Conservation (phyloP, 2,329 filamentous ascomycete species). For the Botrytis hyacinthi region DNA sequence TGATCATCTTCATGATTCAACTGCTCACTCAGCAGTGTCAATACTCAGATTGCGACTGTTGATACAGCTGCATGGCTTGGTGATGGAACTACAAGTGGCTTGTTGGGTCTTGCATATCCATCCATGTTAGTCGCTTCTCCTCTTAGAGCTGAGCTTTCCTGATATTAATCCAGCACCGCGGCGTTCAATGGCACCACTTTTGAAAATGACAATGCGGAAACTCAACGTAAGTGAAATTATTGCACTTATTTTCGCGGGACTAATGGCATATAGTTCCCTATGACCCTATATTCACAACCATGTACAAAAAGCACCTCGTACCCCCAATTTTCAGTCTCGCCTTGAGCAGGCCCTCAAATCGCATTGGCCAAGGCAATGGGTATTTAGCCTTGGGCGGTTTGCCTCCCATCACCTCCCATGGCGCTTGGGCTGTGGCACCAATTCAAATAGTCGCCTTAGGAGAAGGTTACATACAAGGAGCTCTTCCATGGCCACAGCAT, state of each 20-base stretch:
- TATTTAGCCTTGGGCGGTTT: slow-evolving; percentile 51
- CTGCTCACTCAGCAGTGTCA: background rate
- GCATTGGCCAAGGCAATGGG: slow-evolving; percentile 39
- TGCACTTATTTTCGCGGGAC: background rate
- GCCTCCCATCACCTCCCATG: slow-evolving; percentile 41
- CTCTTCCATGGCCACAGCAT: slow-evolving; percentile 17
- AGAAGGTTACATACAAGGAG: slow-evolving; percentile 16
- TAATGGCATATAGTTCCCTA: slow-evolving; percentile 39
- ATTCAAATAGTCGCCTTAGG: slow-evolving; percentile 23
- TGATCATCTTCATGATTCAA: background rate
- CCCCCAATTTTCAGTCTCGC: slow-evolving; percentile 50
- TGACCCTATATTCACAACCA: slow-evolving; percentile 50
- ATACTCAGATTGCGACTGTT: slow-evolving; percentile 49
- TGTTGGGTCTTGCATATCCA: slow-evolving; percentile 52
- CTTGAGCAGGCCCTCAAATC: slow-evolving; percentile 38
- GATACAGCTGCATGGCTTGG: slow-evolving; percentile 45
- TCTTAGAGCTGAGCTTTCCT: background rate
- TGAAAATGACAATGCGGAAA: slow-evolving; percentile 14
- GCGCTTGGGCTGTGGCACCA: slow-evolving; percentile 20
- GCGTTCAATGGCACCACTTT: slow-evolving; percentile 20
- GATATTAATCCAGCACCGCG: slow-evolving; percentile 1
- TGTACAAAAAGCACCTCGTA: slow-evolving; percentile 46
- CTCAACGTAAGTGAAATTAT: background rate
- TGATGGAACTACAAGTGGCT: slow-evolving; percentile 47
- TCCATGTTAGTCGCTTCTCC: slow-evolving; percentile 37